Evolutionary conservation across 768 basidiomycete genomes (phyloP), one percentile per base, ranked within the genome.

Genomic region (Boletus barrowsii): DNA sequence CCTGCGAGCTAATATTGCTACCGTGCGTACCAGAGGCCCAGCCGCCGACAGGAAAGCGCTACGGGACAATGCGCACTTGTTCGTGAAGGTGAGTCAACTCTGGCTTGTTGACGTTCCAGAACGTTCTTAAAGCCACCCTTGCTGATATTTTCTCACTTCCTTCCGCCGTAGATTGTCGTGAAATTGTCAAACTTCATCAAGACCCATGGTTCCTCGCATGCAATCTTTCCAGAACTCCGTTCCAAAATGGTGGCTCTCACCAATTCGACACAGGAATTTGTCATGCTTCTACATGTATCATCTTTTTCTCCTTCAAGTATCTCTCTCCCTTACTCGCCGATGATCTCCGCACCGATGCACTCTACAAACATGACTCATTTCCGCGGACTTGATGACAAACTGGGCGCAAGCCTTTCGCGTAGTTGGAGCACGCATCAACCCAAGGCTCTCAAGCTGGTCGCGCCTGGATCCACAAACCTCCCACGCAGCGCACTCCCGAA

Each of bases 251-350:
- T 86, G 39, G 81, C 82, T 58, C 78, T 97, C 53, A 90, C 87
- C 20, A 88, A 90, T 62, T 81, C 86, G 13, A 92, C 93, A 11
- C 86, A 95, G 69, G 91, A 91, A 68, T 88, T 93, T 62, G 86
- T 90, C 46, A 90, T 92, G 59, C 76, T 96, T 45, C 75, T 95
- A 17, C 90, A 92, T 63, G 87, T 93, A 44, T 92, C 93, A 8
- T 90, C 88, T 0, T 84, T 90, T 60, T 82, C 90, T 41, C 81
- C 85, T 10, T 71, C 80, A 4, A 67, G 80, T 15, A 79, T 80
- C 3, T 72, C 73, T 39, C 76, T 83, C 37, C 76, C 86, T 13
- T 82, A 81, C 65, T 86, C 87, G 40, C 87, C 89, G 10, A 75
- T 83, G 70, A 65, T 65, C 30, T 55, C 66, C 56, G 72, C 59